Evolutionary conservation across 345 rosid species (phyloP), one percentile per base, ranked within the genome.

Genomic region (Turritis glabra): DNA sequence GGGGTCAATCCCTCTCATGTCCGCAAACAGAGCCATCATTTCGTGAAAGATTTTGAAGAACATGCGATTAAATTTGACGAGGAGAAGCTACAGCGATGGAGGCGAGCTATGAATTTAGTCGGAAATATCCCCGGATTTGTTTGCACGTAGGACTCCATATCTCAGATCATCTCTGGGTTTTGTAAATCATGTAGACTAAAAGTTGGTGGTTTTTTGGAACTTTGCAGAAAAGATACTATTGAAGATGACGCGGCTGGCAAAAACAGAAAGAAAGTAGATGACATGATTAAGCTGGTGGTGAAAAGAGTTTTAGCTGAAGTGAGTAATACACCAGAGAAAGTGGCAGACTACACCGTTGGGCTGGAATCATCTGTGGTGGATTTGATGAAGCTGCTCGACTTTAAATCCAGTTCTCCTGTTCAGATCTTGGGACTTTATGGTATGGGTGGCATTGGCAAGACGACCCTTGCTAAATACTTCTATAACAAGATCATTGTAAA

Each of bases 291-390:
- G 37, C 57, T 9, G 37, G 18, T 91, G 55, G 85, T 82, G 63
- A 75, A 77, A 44, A 81, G 69, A 13, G 83, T 89, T 63, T 62
- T 80, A 79, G 54, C 64, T 54, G 71, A 87, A 61, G 3, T 89
- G 79, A 78, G 75, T 57, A 87, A 81, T 51, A 75, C 87, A 12
- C 96, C 93, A 4, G 53, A 86, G 51, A 82, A 55, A 29, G 82
- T 87, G 7, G 86, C 85, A 26, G 73, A 61, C 3, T 59, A 9
- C 65, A 62, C 59, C 0, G 80, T 80, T 72, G 83, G 75, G 12
- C 60, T 71, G 6, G 66, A 76, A 12, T 25, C 78, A 37, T 58
- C 44, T 54, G 14, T 72, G 0, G 6, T 40, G 4, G n/a, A 54
- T 3, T 48, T 71, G 61, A 60, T 32, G 43, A 23, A 40, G 0